Evolutionary conservation across 164 flowering plant species (phyloP).

Genomic region (Warburgia ugandensis): DNA sequence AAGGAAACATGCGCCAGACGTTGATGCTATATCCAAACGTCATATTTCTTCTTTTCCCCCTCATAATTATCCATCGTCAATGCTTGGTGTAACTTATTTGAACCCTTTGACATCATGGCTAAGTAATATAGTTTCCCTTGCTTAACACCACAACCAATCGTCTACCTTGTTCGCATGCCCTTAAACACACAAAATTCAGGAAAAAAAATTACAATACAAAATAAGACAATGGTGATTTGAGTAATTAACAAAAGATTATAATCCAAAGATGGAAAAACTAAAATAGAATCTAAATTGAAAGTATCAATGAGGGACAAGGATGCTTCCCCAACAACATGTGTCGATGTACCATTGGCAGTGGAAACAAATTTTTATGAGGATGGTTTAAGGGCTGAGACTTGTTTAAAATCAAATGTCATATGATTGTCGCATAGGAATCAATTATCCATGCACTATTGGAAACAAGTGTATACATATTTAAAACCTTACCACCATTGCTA

Average conservation of each 20-base stretch:
- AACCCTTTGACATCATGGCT: neutral
- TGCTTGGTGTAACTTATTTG: neutral
- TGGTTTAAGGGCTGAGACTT: constrained; percentile 10
- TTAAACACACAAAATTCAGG: constrained; percentile 6
- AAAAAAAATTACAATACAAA: constrained; percentile 7
- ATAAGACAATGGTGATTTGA: neutral
- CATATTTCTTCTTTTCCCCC: constrained; percentile 3
- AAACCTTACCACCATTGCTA: constrained; percentile 8
- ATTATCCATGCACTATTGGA: constrained; percentile 19
- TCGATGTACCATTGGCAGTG: constrained; percentile 11
- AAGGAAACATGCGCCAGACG: constrained; percentile 9
- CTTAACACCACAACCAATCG: constrained; percentile 13
- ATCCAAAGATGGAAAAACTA: too few relatives aligned
- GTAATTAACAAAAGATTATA: too few relatives aligned
- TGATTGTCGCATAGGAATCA: constrained; percentile 26
- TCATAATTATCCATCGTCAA: neutral
- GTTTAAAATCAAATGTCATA: constrained; percentile 28
- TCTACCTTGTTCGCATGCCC: constrained; percentile 5
- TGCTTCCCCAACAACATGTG: constrained; percentile 18
- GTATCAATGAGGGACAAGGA: too few relatives aligned
- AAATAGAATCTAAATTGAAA: too few relatives aligned
- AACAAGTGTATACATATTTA: constrained; percentile 17
- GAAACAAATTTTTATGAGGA: too few relatives aligned
- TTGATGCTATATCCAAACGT: constrained; percentile 8
- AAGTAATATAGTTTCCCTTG: too few relatives aligned